These are phyloP conservation scores for Boechera divaricarpa DNA, from an alignment of 345 rosid species.

Conservation along the genomic window DNA sequence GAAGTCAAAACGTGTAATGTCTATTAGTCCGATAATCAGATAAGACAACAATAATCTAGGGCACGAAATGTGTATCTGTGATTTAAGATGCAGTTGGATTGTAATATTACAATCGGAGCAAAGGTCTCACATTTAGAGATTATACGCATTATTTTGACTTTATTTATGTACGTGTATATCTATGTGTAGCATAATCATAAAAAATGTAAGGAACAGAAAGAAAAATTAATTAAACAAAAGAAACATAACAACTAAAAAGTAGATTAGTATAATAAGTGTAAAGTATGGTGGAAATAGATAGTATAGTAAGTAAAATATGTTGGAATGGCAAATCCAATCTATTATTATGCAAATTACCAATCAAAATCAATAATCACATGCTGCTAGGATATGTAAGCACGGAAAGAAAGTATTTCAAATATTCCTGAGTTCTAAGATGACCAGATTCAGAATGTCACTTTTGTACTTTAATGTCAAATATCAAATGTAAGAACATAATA, in stretches of 20 bases:
- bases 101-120: too few relatives aligned
- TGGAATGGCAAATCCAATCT: neutral
- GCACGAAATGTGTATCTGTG: neutral
- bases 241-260: neutral
- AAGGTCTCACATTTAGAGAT: neutral
- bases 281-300: neutral
- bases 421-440: neutral
- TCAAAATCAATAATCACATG: constrained; percentile 5
- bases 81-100: neutral
- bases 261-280: neutral
- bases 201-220: neutral
- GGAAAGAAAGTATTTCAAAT: neutral
- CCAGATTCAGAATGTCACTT: constrained; percentile 1
- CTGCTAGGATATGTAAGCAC: neutral
- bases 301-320: neutral
- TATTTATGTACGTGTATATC: too few relatives aligned
- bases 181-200: neutral
- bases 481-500: constrained; percentile 5
- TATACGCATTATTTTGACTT: neutral
- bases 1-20: neutral
- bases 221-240: too few relatives aligned
- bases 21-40: neutral
- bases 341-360: neutral
- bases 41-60: neutral
- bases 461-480: neutral